Base-by-base conservation (phyloP, 768 basidiomycete genomes). In the Xerocomus potaroensis region DNA sequence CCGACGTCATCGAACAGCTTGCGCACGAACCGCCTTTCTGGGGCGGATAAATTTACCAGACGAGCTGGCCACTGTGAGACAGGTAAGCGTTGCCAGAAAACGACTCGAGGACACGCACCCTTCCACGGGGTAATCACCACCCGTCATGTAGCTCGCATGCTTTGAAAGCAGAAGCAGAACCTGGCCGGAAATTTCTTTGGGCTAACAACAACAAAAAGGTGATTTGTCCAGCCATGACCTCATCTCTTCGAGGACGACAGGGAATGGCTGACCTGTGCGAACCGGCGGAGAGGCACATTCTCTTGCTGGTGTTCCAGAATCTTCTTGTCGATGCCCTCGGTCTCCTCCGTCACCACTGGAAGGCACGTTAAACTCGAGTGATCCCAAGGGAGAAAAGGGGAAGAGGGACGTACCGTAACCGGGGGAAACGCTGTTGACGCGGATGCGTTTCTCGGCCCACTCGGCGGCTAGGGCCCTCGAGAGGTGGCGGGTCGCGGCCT, bases 401-500 rank as follows among this genome's bases (percentile, higher is more conserved):
- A 12, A 16, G 11, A 11, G 26, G 2, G 32, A 18, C 42, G 22
- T 7, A 68, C 72, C 53, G 41, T 84, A 84, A 26, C 83, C 83
- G 0, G 83, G 83, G 15, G 77, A 80, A n/a, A 86, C 51, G 0
- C 76, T 71, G 57, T 86, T 85, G 1, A 80, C 79, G 6, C 80
- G 69, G 40, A 85, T 83, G 6, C 57, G 60, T 42, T 71, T 61
- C 50, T 40, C 18, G 0, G 79, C 77, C 81, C 85, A 73, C 60
- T 85, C 83, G 12, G 78, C 73, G 1, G 84, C 80, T 14, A 87
- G 68, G 1, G 76, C 78, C 48, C 78, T 80, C 0, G 74, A 69
- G 44, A 86, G 77, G 33, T 77, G 75, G 37, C 81, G 80, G 0
- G 77, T 79, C 6, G 85, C 86, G 0, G 79, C 83, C 66, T 87